These are phyloP conservation scores for Camillea tinctor DNA, from an alignment of 2,329 filamentous ascomycete species.

Conservation along the genomic window DNA sequence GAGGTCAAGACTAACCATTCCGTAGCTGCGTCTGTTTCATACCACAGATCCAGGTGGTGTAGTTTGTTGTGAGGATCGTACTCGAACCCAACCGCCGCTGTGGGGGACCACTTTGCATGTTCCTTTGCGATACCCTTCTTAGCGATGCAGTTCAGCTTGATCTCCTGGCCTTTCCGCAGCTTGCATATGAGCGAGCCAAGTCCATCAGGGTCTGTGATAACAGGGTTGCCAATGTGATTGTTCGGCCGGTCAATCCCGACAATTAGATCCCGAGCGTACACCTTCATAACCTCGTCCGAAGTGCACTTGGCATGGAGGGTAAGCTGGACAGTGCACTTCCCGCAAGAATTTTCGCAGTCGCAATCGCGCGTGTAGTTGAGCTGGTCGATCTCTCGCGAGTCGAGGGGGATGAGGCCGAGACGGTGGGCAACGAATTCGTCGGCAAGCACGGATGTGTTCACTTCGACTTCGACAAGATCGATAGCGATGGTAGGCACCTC, in stretches of 20 bases:
- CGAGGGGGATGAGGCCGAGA: conserved; percentile 84
- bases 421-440: conserved; percentile 96
- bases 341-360: conserved; percentile 94
- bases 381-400: conserved; percentile 77
- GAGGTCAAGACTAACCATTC: conserved; percentile 69
- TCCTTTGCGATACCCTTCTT: conserved; percentile 99
- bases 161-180: conserved; percentile 82
- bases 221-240: conserved; percentile 73
- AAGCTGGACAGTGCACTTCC: conserved; percentile 83
- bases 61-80: conserved; percentile 98
- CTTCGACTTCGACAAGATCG: conserved; percentile 88
- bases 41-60: conserved; percentile 91
- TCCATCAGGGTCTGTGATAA: conserved; percentile 79
- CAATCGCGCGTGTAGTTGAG: conserved; percentile 90
- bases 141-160: conserved; percentile 87
- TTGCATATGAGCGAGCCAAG: conserved; percentile 87
- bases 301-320: conserved; percentile 83
- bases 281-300: conserved; percentile 84
- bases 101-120: conserved; percentile 96
- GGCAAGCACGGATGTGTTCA: conserved; percentile 91
- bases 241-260: conserved; percentile 69
- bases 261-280: conserved; percentile 87
- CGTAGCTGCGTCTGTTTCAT: conserved; percentile 75
- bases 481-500: conserved; percentile 95
- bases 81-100: conserved; percentile 89